Evolutionary conservation across 148 eudicot genomes (phyloP).

Genomic region (Talinum fruticosum): DNA sequence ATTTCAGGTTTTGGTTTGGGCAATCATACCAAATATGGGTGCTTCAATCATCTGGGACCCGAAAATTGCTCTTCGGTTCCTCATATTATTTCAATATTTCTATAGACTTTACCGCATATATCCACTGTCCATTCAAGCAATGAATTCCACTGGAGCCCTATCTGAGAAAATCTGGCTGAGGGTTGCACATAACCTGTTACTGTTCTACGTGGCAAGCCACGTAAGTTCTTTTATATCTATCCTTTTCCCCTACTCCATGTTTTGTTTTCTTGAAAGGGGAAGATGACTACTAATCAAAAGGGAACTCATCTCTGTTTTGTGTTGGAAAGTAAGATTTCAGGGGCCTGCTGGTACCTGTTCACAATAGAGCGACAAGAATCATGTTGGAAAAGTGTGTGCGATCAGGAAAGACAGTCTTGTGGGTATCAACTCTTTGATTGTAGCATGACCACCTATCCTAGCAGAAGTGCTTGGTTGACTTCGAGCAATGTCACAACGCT

Average conservation of each 20-base stretch:
- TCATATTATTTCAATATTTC: slow-evolving; percentile 40
- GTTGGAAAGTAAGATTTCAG: slow-evolving; percentile 36
- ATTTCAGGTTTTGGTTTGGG: slow-evolving; percentile 56
- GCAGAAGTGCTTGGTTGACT: slow-evolving; percentile 32
- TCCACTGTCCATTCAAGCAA: slow-evolving; percentile 35
- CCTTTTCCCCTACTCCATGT: background rate
- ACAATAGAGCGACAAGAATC: slow-evolving; percentile 48
- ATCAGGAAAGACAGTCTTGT: slow-evolving; percentile 26
- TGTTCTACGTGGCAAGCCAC: slow-evolving; percentile 44
- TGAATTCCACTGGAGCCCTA: slow-evolving; percentile 38
- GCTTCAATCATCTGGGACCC: slow-evolving; percentile 31
- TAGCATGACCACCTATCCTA: slow-evolving; percentile 9
- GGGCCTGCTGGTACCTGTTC: slow-evolving; percentile 56
- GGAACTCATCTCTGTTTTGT: background rate
- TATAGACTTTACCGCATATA: slow-evolving; percentile 34
- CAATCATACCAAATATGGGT: slow-evolving; percentile 37
- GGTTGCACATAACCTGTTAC: slow-evolving; percentile 42
- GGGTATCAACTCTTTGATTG: slow-evolving; percentile 38
- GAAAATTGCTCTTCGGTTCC: slow-evolving; percentile 39
- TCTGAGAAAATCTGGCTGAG: slow-evolving; percentile 41
- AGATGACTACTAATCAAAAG: background rate
- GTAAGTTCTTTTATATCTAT: slow-evolving; percentile 27
- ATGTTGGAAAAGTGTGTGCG: slow-evolving; percentile 49
- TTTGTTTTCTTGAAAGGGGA: background rate
- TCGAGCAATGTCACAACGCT: slow-evolving; percentile 37